Percentiles rank a stretch among this genome's conserved stretches.
phyloP scores from a whole-genome alignment of 345 rosid genomes.

The Ceriops decandra region DNA sequence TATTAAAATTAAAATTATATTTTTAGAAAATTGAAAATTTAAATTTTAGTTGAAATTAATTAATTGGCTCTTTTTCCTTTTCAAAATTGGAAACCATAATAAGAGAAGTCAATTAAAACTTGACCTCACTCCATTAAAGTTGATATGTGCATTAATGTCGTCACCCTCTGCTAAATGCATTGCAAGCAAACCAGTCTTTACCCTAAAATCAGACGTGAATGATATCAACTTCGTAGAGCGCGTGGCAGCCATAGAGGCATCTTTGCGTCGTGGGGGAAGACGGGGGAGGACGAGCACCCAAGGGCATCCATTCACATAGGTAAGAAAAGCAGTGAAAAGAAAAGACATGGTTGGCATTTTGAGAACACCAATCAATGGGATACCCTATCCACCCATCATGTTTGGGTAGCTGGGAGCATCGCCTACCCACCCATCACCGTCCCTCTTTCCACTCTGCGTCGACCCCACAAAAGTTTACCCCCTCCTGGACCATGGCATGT shows the following conservation, averaged over 20 bases:
- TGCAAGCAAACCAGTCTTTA: too few relatives aligned
- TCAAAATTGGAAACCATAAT: too few relatives aligned
- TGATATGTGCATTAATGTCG: too few relatives aligned
- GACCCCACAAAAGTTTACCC: neutral
- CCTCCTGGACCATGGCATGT: neutral
- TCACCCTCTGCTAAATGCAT: too few relatives aligned
- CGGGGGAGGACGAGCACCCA: neutral
- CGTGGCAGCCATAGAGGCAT: neutral
- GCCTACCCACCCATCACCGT: constrained; percentile 5
- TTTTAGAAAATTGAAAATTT: too few relatives aligned
- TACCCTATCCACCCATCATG: constrained; percentile 57
- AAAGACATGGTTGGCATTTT: constrained; percentile 21
- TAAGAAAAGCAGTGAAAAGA: neutral
- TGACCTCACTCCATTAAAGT: too few relatives aligned
- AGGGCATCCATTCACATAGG: neutral
- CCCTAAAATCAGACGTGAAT: too few relatives aligned
- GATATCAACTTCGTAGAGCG: neutral
- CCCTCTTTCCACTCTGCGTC: neutral
- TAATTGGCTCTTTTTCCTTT: too few relatives aligned
- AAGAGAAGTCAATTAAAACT: too few relatives aligned
- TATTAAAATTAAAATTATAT: too few relatives aligned
- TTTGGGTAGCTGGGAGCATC: constrained; percentile 42
- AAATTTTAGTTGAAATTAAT: too few relatives aligned
- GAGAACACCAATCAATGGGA: constrained; percentile 23
- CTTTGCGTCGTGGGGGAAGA: neutral